phyloP scores from a whole-genome alignment of 495 filamentous ascomycete species.

The Monascus purpureus region DNA sequence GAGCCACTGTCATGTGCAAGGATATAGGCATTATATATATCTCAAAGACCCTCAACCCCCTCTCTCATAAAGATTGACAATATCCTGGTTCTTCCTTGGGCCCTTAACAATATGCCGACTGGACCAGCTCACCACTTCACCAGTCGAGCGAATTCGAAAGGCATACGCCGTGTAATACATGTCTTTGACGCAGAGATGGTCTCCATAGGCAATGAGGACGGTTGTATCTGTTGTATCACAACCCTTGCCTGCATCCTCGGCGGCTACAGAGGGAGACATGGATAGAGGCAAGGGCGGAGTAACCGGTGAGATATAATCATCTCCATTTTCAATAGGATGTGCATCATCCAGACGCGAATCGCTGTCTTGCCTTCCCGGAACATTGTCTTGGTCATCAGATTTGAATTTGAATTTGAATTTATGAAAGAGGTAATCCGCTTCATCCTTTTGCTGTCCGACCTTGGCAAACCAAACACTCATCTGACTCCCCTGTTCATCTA shows the following conservation, averaged over 20 bases:
- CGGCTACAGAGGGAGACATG: too few relatives aligned
- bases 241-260: too few relatives aligned
- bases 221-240: slow-evolving; percentile 9
- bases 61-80: slow-evolving; percentile 24
- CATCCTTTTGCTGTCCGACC: slow-evolving; percentile 15
- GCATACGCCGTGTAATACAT: slow-evolving; percentile 36
- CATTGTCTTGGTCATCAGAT: not conserved
- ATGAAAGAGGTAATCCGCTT: slow-evolving; percentile 34
- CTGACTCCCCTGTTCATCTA: slow-evolving; percentile 11
- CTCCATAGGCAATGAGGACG: slow-evolving; percentile 23
- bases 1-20: too few relatives aligned
- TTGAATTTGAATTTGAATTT: slow-evolving; percentile 26
- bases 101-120: slow-evolving; percentile 34
- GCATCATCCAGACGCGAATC: not conserved
- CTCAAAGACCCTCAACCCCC: slow-evolving; percentile 4
- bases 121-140: slow-evolving; percentile 30
- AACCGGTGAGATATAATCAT: slow-evolving; percentile 15
- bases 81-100: slow-evolving; percentile 35
- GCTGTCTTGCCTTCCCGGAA: not conserved
- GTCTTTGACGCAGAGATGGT: slow-evolving; percentile 35
- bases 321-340: slow-evolving; percentile 1
- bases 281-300: slow-evolving; percentile 8
- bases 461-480: slow-evolving; percentile 38
- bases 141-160: slow-evolving; percentile 22
- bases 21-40: too few relatives aligned